phyloP scores from a whole-genome alignment of 2,329 filamentous ascomycete species.

The Cordyceps militaris region DNA sequence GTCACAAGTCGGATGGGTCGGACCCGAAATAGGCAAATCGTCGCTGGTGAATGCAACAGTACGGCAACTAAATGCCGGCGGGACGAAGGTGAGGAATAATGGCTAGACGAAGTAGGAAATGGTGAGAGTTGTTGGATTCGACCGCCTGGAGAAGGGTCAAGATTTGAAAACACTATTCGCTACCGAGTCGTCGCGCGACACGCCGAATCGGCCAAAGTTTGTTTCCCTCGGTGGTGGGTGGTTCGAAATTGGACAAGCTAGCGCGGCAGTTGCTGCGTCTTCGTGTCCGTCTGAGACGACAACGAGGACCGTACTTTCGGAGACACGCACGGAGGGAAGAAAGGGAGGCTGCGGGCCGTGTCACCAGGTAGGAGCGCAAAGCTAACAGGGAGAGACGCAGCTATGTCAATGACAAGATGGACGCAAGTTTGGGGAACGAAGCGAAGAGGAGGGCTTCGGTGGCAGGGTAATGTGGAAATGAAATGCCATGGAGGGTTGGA shows the following conservation, averaged over 20 bases:
- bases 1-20: constrained; percentile 8
- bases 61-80: neutral
- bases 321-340: neutral
- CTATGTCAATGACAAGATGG: neutral
- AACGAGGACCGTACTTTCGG: too few relatives aligned
- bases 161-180: neutral
- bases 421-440: too few relatives aligned
- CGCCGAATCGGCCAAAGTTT: neutral
- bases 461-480: neutral
- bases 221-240: neutral
- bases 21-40: constrained; percentile 3
- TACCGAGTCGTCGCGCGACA: neutral
- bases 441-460: neutral
- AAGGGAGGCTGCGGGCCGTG: neutral
- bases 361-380: neutral
- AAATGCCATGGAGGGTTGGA: neutral
- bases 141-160: neutral
- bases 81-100: neutral
- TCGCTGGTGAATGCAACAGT: neutral
- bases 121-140: neutral
- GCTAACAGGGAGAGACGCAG: neutral
- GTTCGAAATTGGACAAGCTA: neutral
- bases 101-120: neutral
- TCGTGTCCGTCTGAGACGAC: too few relatives aligned
- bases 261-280: neutral